Evolutionary conservation across 2,329 filamentous ascomycete species (phyloP), one percentile per base, ranked within the genome.

Genomic region (Fusarium musae): DNA sequence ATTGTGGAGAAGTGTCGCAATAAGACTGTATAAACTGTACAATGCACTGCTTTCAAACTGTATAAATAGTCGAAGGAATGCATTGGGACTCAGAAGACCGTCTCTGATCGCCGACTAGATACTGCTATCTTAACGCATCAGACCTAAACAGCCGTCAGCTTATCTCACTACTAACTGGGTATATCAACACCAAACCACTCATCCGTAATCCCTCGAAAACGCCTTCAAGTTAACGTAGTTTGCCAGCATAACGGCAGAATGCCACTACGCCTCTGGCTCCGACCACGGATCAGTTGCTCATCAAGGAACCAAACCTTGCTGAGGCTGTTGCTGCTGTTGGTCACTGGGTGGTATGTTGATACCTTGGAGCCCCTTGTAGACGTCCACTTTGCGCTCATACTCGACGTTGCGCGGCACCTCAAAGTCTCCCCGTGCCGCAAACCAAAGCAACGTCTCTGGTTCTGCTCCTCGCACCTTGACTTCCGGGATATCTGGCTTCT

Each of bases 371-470:
- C 82, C 82, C 59, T 64, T 79, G 64, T 77, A 80, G 10, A 75
- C 67, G 30, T 77, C 81, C 11, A 66, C 69, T 70, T 83, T 83
- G 46, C 82, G 80, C 75, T 81, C 80, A 52, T 81, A 84, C 59
- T 87, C 85, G 26, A 87, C 79, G 44, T 86, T 85, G 11, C 73
- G 77, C 34, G 86, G 84, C 57, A 87, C 74, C 21, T 84, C 82
- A 64, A 84, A 83, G 67, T 87, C 84, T 7, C 85, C 85, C 44
- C 83, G 79, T 19, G 82, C 80, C 28, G 79, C 80, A 64, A 87
- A 84, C 84, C 85, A 87, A 39, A 88, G 78, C 59, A 87, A 56
- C 62, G 85, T 82, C 75, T 88, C 86, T 21, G 83, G 84, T 75
- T 87, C 84, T 3, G 83, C 80, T 0, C 81, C 83, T 30, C 76